phyloP scores from a whole-genome alignment of 139 green algal species.

The Chlorella sp. region DNA sequence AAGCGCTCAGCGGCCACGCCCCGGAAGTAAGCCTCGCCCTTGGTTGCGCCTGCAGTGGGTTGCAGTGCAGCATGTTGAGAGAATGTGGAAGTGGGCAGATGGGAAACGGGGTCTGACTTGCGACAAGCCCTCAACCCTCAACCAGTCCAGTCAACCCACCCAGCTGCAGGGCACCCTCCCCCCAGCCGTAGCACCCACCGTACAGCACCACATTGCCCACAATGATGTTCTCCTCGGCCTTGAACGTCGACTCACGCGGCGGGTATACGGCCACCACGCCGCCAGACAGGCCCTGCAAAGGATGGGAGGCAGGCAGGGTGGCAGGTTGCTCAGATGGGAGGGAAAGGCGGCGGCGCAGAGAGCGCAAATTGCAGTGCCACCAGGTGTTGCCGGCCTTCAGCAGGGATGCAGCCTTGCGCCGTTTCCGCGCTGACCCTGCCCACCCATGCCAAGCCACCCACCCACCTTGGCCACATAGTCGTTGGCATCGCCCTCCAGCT shows the following conservation, averaged over 20 bases:
- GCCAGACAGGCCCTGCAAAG: conserved; percentile 82
- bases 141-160: no score
- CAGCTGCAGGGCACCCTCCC: no score
- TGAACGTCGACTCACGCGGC: conserved; percentile 70
- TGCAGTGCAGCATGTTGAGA: neutral
- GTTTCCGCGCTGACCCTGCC: no score
- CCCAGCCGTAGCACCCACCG: conserved; percentile 47
- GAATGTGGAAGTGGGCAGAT: neutral
- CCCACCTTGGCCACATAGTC: conserved; percentile 95
- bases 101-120: no score
- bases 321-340: no score
- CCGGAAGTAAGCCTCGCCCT: conserved; percentile 91
- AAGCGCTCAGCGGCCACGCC: conserved; percentile 94
- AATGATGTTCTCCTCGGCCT: conserved; percentile 90
- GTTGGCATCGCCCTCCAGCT: conserved; percentile 95
- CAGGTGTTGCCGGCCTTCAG: no score
- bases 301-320: no score
- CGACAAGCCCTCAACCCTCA: no score
- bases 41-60: conserved; percentile 60
- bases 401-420: no score
- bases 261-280: conserved; percentile 87
- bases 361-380: no score
- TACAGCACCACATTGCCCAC: conserved; percentile 97
- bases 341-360: no score
- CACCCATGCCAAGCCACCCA: neutral